Conservation (phyloP, 148 eudicot species). For the Heliamphora exappendiculata region DNA sequence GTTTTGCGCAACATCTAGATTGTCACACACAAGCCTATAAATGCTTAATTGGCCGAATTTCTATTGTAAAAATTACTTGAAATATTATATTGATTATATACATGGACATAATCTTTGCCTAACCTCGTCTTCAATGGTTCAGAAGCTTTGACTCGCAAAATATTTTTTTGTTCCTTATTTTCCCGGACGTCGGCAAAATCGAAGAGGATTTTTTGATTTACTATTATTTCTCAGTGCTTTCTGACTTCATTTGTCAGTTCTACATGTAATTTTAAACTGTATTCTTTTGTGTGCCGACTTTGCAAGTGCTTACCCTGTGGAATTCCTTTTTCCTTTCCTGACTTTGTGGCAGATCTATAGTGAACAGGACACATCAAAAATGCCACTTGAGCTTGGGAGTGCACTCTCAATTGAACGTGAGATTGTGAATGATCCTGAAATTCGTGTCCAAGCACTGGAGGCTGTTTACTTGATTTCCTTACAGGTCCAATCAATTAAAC, state of each 20-base stretch:
- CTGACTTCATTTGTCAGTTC: constrained; percentile 4
- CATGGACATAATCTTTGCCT: neutral
- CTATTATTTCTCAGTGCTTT: neutral
- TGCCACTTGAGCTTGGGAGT: constrained; percentile 87
- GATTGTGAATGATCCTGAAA: constrained; percentile 61
- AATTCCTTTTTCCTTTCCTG: neutral
- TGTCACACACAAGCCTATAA: neutral
- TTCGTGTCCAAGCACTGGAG: constrained; percentile 78
- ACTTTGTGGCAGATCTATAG: constrained; percentile 51
- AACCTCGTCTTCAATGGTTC: neutral
- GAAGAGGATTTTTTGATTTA: neutral
- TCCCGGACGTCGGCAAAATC: no score
- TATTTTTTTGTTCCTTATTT: neutral
- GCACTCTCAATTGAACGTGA: constrained; percentile 94
- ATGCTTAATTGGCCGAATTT: neutral
- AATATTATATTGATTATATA: neutral
- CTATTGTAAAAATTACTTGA: neutral
- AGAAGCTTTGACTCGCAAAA: neutral
- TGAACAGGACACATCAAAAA: constrained; percentile 78
- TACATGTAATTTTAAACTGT: neutral
- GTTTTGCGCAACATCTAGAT: neutral
- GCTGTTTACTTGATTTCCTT: constrained; percentile 70
- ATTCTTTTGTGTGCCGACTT: neutral
- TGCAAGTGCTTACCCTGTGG: constrained; percentile 4
- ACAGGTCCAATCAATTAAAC: constrained; percentile 43